Evolutionary conservation across 176 grass and related monocot genomes (phyloP).

Genomic region (Leersia perrieri): DNA sequence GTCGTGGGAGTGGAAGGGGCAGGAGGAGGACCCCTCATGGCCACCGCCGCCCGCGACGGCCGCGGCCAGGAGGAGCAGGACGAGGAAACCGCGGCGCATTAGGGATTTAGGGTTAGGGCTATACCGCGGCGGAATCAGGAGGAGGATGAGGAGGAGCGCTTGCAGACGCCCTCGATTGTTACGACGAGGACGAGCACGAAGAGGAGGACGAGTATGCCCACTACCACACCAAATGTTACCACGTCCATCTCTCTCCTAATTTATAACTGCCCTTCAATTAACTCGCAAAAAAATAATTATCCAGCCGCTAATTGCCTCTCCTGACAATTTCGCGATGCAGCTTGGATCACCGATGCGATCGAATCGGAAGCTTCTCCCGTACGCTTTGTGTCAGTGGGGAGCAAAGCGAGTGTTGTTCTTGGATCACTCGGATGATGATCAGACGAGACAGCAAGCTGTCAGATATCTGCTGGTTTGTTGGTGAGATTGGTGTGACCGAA

Average conservation of each 20-base stretch:
- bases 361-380: neutral
- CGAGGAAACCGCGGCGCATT: slow-evolving; percentile 27
- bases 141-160: slow-evolving; percentile 43
- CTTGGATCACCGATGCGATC: neutral
- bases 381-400: slow-evolving; percentile 14
- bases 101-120: neutral
- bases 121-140: slow-evolving; percentile 4
- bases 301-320: neutral
- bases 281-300: neutral
- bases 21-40: slow-evolving; percentile 31
- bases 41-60: slow-evolving; percentile 6
- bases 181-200: slow-evolving; percentile 57
- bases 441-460: neutral
- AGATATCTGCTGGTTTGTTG: neutral
- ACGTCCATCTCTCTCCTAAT: slow-evolving; percentile 49
- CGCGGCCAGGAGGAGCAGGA: slow-evolving; percentile 37
- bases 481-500: neutral
- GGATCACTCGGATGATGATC: neutral
- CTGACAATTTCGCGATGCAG: neutral
- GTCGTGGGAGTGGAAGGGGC: slow-evolving; percentile 49
- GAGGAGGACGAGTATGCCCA: slow-evolving; percentile 57
- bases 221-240: slow-evolving; percentile 66
- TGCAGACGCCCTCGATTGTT: slow-evolving; percentile 68
- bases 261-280: slow-evolving; percentile 30
- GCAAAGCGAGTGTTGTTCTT: neutral